Conservation (phyloP, 345 rosid species). For the Rhodomyrtus tomentosa region DNA sequence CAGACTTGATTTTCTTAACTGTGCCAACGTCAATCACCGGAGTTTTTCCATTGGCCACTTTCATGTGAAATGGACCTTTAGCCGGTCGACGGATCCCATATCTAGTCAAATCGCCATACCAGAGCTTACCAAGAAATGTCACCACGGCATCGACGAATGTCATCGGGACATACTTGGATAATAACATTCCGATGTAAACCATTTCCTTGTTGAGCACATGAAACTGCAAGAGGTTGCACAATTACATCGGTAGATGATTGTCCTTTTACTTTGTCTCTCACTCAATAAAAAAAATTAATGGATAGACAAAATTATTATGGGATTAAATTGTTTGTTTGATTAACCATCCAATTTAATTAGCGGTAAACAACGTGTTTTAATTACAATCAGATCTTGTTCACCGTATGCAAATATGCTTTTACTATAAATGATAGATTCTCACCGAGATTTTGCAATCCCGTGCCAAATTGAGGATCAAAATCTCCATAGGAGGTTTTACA, state of each 20-base stretch:
- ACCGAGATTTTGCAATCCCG: no score
- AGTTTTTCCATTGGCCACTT: background rate
- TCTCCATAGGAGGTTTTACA: background rate
- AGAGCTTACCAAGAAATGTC: background rate
- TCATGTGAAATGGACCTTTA: background rate
- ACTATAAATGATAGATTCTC: no score
- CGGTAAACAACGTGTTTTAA: no score
- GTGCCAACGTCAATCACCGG: background rate
- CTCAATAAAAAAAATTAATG: background rate
- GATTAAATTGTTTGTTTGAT: background rate
- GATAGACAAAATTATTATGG: background rate
- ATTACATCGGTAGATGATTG: background rate
- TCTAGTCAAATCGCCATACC: background rate
- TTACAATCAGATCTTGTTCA: no score
- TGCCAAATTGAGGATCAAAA: background rate
- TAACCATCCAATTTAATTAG: no score
- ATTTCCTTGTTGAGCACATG: slow-evolving; percentile 7
- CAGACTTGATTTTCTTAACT: background rate
- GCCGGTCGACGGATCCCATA: background rate
- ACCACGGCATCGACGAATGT: background rate
- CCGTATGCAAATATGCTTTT: no score
- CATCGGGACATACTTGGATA: background rate
- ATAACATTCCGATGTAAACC: background rate
- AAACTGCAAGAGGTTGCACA: background rate
- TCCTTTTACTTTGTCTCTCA: background rate